Conservation (phyloP, 2,329 filamentous ascomycete species). For the Fusarium euwallaceae region DNA sequence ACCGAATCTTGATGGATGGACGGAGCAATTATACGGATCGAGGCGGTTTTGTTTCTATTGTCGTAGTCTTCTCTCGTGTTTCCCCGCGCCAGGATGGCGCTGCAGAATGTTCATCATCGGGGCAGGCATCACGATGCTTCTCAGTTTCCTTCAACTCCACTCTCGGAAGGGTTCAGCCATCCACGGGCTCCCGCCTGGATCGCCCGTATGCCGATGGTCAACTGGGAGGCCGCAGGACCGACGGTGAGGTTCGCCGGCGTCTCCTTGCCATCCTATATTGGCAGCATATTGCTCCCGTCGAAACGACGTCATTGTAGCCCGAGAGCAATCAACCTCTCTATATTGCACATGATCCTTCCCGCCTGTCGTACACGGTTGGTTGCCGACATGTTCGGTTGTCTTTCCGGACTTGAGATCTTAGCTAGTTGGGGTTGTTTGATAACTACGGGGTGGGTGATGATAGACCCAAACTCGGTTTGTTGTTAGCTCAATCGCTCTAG, state of each 20-base stretch:
- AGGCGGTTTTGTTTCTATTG: background rate
- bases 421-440: background rate
- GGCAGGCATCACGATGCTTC: background rate
- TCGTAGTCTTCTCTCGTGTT: constrained; percentile 10
- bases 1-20: background rate
- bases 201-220: constrained; percentile 14
- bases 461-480: background rate
- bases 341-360: constrained; percentile 12
- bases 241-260: constrained; percentile 10
- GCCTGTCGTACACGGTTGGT: constrained; percentile 4
- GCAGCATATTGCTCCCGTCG: background rate
- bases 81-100: constrained; percentile 12
- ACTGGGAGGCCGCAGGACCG: background rate
- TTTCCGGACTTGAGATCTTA: background rate
- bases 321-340: constrained; percentile 12
- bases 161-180: background rate
- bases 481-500: background rate
- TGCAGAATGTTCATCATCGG: constrained; percentile 7
- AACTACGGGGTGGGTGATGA: background rate
- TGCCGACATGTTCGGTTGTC: background rate
- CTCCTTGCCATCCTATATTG: constrained; percentile 9
- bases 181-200: constrained; percentile 16
- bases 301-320: constrained; percentile 20
- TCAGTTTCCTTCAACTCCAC: background rate
- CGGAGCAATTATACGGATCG: background rate